Percentiles rank a stretch among this genome's conserved stretches.
Conservation (phyloP, 108 stramenopile species). For the Skeletonema potamos region DNA sequence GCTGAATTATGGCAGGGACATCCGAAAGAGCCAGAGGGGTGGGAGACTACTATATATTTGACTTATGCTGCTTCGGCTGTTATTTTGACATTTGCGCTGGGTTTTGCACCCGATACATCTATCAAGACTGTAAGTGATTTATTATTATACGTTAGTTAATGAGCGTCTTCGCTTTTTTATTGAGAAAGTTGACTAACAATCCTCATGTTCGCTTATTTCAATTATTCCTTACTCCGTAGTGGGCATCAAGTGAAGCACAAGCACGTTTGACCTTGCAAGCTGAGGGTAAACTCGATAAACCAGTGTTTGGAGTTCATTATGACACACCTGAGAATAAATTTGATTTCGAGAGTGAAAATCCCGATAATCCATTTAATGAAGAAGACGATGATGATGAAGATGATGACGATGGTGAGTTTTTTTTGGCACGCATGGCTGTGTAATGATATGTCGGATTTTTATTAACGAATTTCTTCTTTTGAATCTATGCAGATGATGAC, state of each 20-base stretch:
- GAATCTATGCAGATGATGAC: background rate
- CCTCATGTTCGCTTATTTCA: background rate
- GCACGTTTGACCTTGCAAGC: slow-evolving; percentile 53
- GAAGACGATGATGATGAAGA: slow-evolving; percentile 58
- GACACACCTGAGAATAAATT: slow-evolving; percentile 47
- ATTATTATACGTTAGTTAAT: background rate
- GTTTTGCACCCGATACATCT: slow-evolving; percentile 54
- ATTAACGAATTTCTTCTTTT: background rate
- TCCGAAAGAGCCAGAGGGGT: slow-evolving; percentile 52
- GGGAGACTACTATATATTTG: slow-evolving; percentile 58
- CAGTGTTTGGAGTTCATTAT: slow-evolving; percentile 63
- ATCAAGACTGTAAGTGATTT: slow-evolving; percentile 49
- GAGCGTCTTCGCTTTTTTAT: background rate
- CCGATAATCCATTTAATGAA: slow-evolving; percentile 50
- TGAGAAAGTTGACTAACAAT: background rate
- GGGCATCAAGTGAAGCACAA: slow-evolving; percentile 58
- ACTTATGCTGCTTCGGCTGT: slow-evolving; percentile 39
- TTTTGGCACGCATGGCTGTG: background rate
- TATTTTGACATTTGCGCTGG: slow-evolving; percentile 25
- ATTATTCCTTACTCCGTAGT: slow-evolving; percentile 9
- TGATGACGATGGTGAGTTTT: slow-evolving; percentile 41
- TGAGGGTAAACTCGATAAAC: slow-evolving; percentile 40
- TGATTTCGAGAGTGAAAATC: slow-evolving; percentile 35
- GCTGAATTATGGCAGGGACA: slow-evolving; percentile 58
- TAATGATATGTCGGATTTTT: background rate